A percentile compares a stretch with the other conserved stretches of the same genome.
phyloP scores from a whole-genome alignment of 352 stramenopile genomes.

The Globisporangium nagaii region DNA sequence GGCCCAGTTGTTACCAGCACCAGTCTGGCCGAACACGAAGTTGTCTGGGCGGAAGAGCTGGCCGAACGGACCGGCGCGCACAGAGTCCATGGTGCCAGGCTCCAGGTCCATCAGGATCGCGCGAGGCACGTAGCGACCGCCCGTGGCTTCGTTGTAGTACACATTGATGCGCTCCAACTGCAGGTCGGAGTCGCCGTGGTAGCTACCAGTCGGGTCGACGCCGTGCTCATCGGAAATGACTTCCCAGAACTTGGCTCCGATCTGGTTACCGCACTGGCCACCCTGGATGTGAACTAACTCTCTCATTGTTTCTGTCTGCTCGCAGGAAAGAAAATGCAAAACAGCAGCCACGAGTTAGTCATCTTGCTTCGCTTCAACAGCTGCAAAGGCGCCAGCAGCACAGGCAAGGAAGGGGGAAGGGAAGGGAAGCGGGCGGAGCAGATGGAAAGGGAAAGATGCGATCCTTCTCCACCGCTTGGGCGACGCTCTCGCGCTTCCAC shows the following conservation, averaged over 20 bases:
- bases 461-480: not conserved
- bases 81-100: conserved; percentile 98
- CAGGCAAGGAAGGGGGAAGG: not conserved
- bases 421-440: not conserved
- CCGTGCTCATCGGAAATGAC: conserved; percentile 96
- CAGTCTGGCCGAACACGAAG: conserved; percentile 98
- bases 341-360: conserved; percentile 3
- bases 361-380: not conserved
- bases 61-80: conserved; percentile 94
- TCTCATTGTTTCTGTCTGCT: conserved; percentile 70
- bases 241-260: conserved; percentile 98
- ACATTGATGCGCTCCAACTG: conserved; percentile 99
- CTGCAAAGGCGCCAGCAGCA: not conserved
- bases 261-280: conserved; percentile 99
- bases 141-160: conserved; percentile 99
- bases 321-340: conserved; percentile 4
- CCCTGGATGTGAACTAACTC: conserved; percentile 98
- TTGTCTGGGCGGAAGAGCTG: conserved; percentile 99
- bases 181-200: conserved; percentile 95
- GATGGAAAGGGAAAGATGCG: not conserved
- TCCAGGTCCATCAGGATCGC: conserved; percentile 99
- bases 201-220: conserved; percentile 89
- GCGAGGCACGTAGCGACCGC: conserved; percentile 96
- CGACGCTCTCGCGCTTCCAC: too few species aligned
- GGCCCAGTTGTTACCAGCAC: conserved; percentile 99